Evolutionary conservation across 495 filamentous ascomycete species (phyloP).

Genomic region (Hyphodiscus hymeniophilus): DNA sequence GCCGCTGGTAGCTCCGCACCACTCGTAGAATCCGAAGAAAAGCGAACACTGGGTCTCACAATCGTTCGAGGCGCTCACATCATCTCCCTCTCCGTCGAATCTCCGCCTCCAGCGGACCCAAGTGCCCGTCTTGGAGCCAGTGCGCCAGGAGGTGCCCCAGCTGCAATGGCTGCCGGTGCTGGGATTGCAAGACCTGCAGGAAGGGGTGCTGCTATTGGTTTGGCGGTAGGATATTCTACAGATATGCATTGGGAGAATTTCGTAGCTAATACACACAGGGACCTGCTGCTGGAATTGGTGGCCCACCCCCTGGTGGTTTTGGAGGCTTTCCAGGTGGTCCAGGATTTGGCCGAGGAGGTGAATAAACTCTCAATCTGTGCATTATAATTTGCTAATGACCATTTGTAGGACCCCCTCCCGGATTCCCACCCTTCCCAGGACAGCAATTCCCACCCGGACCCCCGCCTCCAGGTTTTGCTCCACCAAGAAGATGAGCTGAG

Average conservation of each 20-base stretch:
- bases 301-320: slow-evolving; percentile 49
- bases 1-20: slow-evolving; percentile 39
- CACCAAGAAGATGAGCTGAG: slow-evolving; percentile 52
- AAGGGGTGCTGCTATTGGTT: slow-evolving; percentile 77
- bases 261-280: slow-evolving; percentile 45
- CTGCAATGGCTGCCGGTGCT: slow-evolving; percentile 70
- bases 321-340: slow-evolving; percentile 32
- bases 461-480: slow-evolving; percentile 64
- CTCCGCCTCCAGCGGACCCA: slow-evolving; percentile 91
- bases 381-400: slow-evolving; percentile 7
- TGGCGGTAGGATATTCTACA: slow-evolving; percentile 44
- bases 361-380: slow-evolving; percentile 37
- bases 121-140: slow-evolving; percentile 78
- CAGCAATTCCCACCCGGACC: slow-evolving; percentile 38
- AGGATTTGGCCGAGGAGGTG: slow-evolving; percentile 73
- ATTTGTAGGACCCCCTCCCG: slow-evolving; percentile 37
- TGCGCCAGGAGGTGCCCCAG: slow-evolving; percentile 56
- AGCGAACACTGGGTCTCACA: slow-evolving; percentile 87
- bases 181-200: slow-evolving; percentile 90
- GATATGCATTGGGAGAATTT: background rate
- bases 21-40: slow-evolving; percentile 84
- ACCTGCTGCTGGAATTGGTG: slow-evolving; percentile 84
- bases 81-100: slow-evolving; percentile 89
- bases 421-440: slow-evolving; percentile 28
- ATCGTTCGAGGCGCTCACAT: slow-evolving; percentile 93